phyloP scores from a whole-genome alignment of 768 basidiomycete genomes.

The Postia placenta region DNA sequence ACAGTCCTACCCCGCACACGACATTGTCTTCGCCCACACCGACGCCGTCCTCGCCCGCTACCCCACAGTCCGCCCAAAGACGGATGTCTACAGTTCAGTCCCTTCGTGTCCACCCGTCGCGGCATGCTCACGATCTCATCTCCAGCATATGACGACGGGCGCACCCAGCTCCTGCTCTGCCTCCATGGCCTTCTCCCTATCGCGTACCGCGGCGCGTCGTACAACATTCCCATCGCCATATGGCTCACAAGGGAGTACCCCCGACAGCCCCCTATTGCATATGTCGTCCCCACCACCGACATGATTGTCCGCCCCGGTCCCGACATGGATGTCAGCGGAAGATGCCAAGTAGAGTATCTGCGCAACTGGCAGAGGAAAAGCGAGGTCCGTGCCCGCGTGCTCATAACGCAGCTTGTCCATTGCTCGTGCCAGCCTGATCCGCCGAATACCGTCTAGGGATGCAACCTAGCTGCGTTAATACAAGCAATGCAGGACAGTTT shows the following conservation, averaged over 20 bases:
- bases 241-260: constrained; percentile 90
- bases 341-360: constrained; percentile 63
- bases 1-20: constrained; percentile 45
- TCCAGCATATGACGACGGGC: constrained; percentile 89
- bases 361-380: constrained; percentile 75
- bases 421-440: constrained; percentile 13
- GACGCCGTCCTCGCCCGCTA: constrained; percentile 50
- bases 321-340: constrained; percentile 76
- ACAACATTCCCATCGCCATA: constrained; percentile 90
- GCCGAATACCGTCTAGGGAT: constrained; percentile 45
- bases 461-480: constrained; percentile 66
- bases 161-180: constrained; percentile 86
- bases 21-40: constrained; percentile 59
- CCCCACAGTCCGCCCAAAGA: constrained; percentile 64
- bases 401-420: not conserved
- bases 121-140: constrained; percentile 13
- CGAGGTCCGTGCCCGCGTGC: constrained; percentile 53
- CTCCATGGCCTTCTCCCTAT: constrained; percentile 91
- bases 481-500: constrained; percentile 79
- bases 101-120: constrained; percentile 3
- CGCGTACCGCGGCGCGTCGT: constrained; percentile 61
- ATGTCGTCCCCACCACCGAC: constrained; percentile 86
- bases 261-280: constrained; percentile 71
- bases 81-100: constrained; percentile 69
- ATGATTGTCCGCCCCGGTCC: constrained; percentile 81